These are phyloP conservation scores for Botrytis fabae DNA, from an alignment of 2,329 filamentous ascomycete species.

Conservation along the genomic window DNA sequence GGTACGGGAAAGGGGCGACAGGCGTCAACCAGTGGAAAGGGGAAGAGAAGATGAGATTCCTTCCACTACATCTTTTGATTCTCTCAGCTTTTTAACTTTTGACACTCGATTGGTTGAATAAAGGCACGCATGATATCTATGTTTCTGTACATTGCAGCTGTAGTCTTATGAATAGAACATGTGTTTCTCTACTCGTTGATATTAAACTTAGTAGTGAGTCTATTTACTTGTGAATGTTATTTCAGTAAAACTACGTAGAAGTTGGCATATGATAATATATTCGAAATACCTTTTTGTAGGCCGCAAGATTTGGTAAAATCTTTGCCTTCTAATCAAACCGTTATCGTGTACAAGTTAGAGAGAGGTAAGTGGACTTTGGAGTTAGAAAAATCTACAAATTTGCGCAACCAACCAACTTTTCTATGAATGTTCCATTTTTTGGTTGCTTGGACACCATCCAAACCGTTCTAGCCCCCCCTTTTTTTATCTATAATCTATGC, in stretches of 20 bases:
- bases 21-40: slow-evolving; percentile 10
- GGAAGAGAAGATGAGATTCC: slow-evolving; percentile 3
- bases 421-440: background rate
- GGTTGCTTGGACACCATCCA: background rate
- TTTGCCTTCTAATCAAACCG: background rate
- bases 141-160: slow-evolving; percentile 37
- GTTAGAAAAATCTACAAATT: background rate
- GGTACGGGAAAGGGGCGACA: slow-evolving; percentile 9
- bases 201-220: background rate
- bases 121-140: slow-evolving; percentile 23
- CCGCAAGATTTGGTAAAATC: background rate
- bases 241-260: background rate
- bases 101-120: slow-evolving; percentile 27
- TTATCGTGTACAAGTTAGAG: background rate
- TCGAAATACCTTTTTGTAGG: background rate
- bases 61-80: slow-evolving; percentile 16
- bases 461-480: background rate
- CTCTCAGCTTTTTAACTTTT: slow-evolving; percentile 18
- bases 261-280: background rate
- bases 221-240: background rate
- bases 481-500: background rate
- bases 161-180: slow-evolving; percentile 39
- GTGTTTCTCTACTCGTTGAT: slow-evolving; percentile 21
- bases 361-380: background rate
- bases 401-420: background rate